Conservation (phyloP, 805 yeast species). For the Monosporozyma servazzii region DNA sequence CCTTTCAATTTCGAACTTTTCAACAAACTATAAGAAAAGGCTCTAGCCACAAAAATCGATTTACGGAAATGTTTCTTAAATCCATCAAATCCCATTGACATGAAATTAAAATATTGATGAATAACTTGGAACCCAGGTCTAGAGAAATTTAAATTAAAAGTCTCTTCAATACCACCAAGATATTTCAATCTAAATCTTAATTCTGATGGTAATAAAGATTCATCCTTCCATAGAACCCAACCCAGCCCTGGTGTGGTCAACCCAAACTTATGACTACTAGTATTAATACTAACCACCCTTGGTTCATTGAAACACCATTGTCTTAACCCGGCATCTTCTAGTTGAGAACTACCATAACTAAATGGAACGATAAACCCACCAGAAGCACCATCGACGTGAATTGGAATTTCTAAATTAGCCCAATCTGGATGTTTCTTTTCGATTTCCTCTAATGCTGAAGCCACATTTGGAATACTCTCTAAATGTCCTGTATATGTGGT, state of each 20-base stretch:
- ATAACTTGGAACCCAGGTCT: constrained; percentile 89
- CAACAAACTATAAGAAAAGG: constrained; percentile 37
- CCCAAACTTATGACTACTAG: constrained; percentile 92
- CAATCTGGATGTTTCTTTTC: constrained; percentile 33
- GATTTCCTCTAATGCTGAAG: constrained; percentile 56
- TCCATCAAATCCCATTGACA: constrained; percentile 66
- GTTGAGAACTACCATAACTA: constrained; percentile 53
- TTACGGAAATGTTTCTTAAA: constrained; percentile 50
- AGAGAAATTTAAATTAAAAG: constrained; percentile 79
- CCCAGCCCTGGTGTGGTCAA: constrained; percentile 86
- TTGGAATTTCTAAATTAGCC: constrained; percentile 50
- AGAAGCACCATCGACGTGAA: constrained; percentile 90
- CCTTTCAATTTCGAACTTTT: constrained; percentile 54
- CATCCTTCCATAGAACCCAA: constrained; percentile 79
- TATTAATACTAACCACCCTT: constrained; percentile 75
- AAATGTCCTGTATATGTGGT: constrained; percentile 91
- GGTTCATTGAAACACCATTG: constrained; percentile 73
- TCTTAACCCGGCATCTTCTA: constrained; percentile 11
- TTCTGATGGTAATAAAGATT: constrained; percentile 53
- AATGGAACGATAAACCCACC: constrained; percentile 90
- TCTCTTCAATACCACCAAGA: constrained; percentile 81
- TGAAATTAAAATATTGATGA: constrained; percentile 76
- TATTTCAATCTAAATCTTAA: constrained; percentile 72
- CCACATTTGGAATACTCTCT: constrained; percentile 60
- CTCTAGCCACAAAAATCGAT: constrained; percentile 65